Evolutionary conservation across 2,329 filamentous ascomycete genomes (phyloP), one percentile per base, ranked within the genome.

Genomic region (Ceratocystis cubensis): DNA sequence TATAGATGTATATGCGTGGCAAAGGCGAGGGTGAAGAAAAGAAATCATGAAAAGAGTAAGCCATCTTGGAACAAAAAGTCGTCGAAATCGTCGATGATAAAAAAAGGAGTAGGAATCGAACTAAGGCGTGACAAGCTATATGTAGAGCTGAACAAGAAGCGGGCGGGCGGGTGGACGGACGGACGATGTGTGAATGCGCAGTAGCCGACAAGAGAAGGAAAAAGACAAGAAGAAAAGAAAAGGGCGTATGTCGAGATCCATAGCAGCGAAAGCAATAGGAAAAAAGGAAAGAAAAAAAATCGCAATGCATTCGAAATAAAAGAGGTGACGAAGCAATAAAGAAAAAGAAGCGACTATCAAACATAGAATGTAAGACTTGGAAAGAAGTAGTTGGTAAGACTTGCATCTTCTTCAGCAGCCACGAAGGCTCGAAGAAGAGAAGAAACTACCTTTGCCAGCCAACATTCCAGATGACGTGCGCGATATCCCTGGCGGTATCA

Each of bases 391-490:
- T 41, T 25, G 13, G 41, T 20, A 25, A 63, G 48, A 62, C 33
- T 13, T 30, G 37, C 50, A 44, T 44, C 41, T 53, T 61, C 63
- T 28, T 65, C 22, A 65, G 41, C 46, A 65, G 22, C 53, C 65
- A 8, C 56, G 56, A 41, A 62, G 61, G 45, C 46, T 59, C 10
- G 61, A 56, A 30, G 59, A 53, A 41, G 50, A 61, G 53, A 69
- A 65, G 65, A 64, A 63, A 44, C 67, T 69, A 84, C 71, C 79
- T 81, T 74, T 82, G 81, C 84, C 84, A 85, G 61, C 84, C 84
- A 69, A 86, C 85, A 73, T 88, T 88, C 85, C 85, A 87, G 70
- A 88, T 85, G 70, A 88, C 85, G 74, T 88, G 83, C 67, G 83
- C 83, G 71, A 88, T 88, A 72, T 88, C 85, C 71, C 84, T 83